These are phyloP conservation scores for Lolium multiflorum DNA, from an alignment of 176 grass and related monocot genomes.

Conservation along the genomic window DNA sequence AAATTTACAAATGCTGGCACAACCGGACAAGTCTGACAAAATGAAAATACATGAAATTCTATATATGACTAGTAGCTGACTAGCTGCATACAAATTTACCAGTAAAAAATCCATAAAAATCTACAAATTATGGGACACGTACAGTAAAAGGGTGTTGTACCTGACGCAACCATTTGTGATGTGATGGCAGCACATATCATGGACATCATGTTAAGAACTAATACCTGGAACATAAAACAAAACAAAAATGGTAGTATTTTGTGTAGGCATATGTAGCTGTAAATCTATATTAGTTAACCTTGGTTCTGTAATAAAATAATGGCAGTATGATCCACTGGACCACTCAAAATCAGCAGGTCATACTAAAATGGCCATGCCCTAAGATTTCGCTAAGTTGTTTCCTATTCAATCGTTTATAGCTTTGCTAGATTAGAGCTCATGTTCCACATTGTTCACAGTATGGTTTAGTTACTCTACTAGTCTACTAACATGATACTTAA, in stretches of 20 bases:
- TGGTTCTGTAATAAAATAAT: neutral
- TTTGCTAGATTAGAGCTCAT: neutral
- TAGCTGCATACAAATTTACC: too few relatives aligned
- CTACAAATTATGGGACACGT: neutral
- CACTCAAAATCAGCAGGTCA: neutral
- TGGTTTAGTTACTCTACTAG: conserved; percentile 5
- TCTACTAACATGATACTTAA: too few relatives aligned
- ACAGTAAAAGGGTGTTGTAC: neutral
- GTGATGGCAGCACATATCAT: neutral
- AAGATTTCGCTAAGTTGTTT: neutral
- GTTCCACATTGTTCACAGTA: neutral
- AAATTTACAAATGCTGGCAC: neutral
- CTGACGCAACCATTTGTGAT: neutral
- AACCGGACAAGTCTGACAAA: neutral
- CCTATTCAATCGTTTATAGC: neutral
- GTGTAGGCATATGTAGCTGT: neutral
- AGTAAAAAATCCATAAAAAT: neutral
- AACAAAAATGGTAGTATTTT: neutral
- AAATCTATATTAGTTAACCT: neutral
- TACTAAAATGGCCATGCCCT: neutral
- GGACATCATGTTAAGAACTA: neutral
- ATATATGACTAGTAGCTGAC: neutral
- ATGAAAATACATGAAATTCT: neutral
- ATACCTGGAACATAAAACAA: neutral
- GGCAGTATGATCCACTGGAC: neutral